Conservation (phyloP, 805 yeast genomes). For the Candida adriatica region DNA sequence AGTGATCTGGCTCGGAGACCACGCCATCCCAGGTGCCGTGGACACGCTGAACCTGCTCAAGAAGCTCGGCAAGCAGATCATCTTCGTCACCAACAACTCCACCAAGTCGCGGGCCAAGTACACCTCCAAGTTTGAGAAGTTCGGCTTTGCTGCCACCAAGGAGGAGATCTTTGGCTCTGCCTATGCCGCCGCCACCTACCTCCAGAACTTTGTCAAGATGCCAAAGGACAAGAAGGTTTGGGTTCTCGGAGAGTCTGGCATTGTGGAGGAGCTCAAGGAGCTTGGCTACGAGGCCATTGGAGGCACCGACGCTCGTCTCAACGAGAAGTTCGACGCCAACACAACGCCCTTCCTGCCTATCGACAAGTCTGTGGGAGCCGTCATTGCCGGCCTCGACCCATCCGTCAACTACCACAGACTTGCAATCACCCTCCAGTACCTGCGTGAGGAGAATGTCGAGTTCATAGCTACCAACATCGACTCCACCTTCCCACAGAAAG, state of each 20-base stretch:
- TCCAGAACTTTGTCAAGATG: slow-evolving; percentile 66
- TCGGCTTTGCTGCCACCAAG: slow-evolving; percentile 33
- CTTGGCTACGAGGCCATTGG: slow-evolving; percentile 76
- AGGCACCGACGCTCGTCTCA: slow-evolving; percentile 66
- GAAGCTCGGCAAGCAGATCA: slow-evolving; percentile 50
- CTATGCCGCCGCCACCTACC: slow-evolving; percentile 84
- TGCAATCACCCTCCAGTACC: slow-evolving; percentile 75
- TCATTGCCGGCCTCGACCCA: slow-evolving; percentile 80
- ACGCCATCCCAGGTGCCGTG: slow-evolving; percentile 65
- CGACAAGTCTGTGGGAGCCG: slow-evolving; percentile 78
- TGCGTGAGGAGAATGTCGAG: slow-evolving; percentile 53
- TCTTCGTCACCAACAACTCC: slow-evolving; percentile 94
- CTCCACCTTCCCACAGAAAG: slow-evolving; percentile 89
- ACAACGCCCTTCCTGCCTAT: slow-evolving; percentile 47
- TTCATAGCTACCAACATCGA: slow-evolving; percentile 94
- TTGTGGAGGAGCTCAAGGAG: slow-evolving; percentile 67
- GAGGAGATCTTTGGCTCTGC: slow-evolving; percentile 88
- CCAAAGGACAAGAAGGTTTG: slow-evolving; percentile 75
- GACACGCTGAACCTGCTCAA: slow-evolving; percentile 67
- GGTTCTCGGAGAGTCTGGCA: slow-evolving; percentile 86
- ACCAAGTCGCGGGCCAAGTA: slow-evolving; percentile 82
- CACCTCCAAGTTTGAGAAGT: slow-evolving; percentile 63
- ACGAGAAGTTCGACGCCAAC: slow-evolving; percentile 47
- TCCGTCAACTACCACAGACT: slow-evolving; percentile 75
- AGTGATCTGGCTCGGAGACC: slow-evolving; percentile 88